Percentiles rank a stretch among this genome's conserved stretches.
Evolutionary conservation across 179 eudicot species (phyloP).

Genomic region (Corrigiola litoralis): DNA sequence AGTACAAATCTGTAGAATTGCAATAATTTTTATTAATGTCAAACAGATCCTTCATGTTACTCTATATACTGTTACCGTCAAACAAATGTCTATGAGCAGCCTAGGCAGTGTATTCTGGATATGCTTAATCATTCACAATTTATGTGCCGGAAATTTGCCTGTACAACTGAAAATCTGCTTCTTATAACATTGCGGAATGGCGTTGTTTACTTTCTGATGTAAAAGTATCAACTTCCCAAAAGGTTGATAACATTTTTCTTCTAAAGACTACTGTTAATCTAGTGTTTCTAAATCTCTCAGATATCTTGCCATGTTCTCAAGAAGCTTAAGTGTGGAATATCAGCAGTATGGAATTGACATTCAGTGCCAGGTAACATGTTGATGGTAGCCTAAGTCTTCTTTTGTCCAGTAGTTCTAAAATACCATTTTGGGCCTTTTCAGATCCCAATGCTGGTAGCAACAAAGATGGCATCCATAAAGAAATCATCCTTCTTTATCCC

Average conservation of each 20-base stretch:
- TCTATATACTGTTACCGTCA: too few relatives aligned
- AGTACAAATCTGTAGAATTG: too few relatives aligned
- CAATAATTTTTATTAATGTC: too few relatives aligned
- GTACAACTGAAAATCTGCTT: too few relatives aligned
- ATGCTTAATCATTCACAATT: too few relatives aligned
- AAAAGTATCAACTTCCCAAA: too few relatives aligned
- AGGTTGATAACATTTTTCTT: background rate
- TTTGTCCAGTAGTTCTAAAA: background rate
- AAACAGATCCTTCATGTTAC: too few relatives aligned
- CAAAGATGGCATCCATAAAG: constrained; percentile 45
- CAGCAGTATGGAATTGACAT: constrained; percentile 50
- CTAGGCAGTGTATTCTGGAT: too few relatives aligned
- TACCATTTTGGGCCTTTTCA: constrained; percentile 14
- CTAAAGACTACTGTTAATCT: background rate
- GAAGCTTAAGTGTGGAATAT: constrained; percentile 45
- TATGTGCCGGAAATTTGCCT: too few relatives aligned
- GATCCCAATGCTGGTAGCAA: constrained; percentile 50
- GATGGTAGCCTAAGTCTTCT: background rate
- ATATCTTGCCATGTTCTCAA: constrained; percentile 50
- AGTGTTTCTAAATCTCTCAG: constrained; percentile 16
- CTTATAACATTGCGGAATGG: too few relatives aligned
- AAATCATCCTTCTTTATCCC: constrained; percentile 48
- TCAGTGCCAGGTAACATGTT: constrained; percentile 48
- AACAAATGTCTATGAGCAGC: too few relatives aligned
- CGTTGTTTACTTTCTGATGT: background rate